Conservation (phyloP, 768 basidiomycete genomes). For the Trametes maxima region DNA sequence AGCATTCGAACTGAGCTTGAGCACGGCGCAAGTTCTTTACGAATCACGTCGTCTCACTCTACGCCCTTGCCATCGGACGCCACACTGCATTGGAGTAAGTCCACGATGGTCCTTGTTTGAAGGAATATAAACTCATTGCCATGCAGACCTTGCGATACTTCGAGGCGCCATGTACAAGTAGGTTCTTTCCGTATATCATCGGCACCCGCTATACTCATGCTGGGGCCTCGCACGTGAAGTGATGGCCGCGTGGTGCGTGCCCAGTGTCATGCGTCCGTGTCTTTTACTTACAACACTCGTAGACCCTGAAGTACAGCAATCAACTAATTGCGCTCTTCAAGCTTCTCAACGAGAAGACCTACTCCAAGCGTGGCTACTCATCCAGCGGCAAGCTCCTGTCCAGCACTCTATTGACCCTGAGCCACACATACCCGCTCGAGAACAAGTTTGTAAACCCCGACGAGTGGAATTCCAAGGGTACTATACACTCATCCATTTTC, state of each 20-base stretch:
- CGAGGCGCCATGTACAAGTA: conserved; percentile 82
- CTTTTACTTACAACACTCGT: background rate
- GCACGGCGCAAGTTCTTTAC: conserved; percentile 76
- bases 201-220: background rate
- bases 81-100: conserved; percentile 84
- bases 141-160: conserved; percentile 69
- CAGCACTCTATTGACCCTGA: conserved; percentile 70
- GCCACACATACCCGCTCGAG: conserved; percentile 80
- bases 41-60: conserved; percentile 66
- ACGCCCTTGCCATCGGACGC: conserved; percentile 77
- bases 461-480: conserved; percentile 76
- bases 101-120: background rate
- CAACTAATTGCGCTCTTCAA: conserved; percentile 62
- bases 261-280: background rate
- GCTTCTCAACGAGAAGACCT: conserved; percentile 67
- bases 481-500: conserved; percentile 5
- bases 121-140: background rate
- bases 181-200: conserved; percentile 30
- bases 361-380: conserved; percentile 80
- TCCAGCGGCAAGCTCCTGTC: conserved; percentile 80
- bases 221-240: conserved; percentile 19
- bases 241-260: conserved; percentile 61
- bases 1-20: conserved; percentile 81
- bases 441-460: conserved; percentile 79
- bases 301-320: conserved; percentile 68